Evolutionary conservation across 495 filamentous ascomycete species (phyloP).

Genomic region (Hypoxylon fragiforme): DNA sequence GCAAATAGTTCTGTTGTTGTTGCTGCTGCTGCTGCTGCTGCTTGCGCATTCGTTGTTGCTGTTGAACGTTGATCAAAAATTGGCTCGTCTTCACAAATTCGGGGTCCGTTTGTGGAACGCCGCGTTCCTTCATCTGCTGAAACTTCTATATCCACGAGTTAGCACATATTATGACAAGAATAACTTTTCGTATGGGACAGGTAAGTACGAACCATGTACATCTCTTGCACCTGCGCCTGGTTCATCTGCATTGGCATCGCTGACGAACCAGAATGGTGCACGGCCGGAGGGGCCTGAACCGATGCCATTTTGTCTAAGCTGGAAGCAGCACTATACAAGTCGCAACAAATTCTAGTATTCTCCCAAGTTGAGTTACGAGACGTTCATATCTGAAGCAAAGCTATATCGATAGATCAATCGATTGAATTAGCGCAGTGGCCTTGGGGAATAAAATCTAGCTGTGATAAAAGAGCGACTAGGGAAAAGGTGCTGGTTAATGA

Average conservation of each 20-base stretch:
- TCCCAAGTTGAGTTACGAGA: conserved; percentile 23
- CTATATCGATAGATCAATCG: conserved; percentile 16
- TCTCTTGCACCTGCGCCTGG: conserved; percentile 64
- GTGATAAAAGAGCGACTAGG: conserved; percentile 33
- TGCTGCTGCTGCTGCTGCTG: too few relatives aligned
- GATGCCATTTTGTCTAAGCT: conserved; percentile 67
- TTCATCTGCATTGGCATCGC: conserved; percentile 59
- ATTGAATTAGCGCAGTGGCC: conserved; percentile 19
- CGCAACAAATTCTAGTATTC: conserved; percentile 18
- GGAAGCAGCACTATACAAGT: conserved; percentile 15
- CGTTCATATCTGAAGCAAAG: conserved; percentile 45
- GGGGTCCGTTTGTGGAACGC: conserved; percentile 73
- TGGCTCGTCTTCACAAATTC: conserved; percentile 76
- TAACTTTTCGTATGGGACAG: too few relatives aligned
- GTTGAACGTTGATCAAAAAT: conserved; percentile 66
- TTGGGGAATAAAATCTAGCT: conserved; percentile 21
- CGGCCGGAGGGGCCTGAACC: conserved; percentile 67
- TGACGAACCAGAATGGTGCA: conserved; percentile 60
- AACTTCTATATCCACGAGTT: conserved; percentile 77
- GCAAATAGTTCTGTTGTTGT: conserved; percentile 46
- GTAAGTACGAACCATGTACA: conserved; percentile 56
- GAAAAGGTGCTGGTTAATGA: conserved; percentile 16
- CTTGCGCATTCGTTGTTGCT: conserved; percentile 58
- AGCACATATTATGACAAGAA: too few relatives aligned
- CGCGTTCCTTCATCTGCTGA: conserved; percentile 76